Conservation (phyloP, 345 rosid species). For the Populus euphratica region DNA sequence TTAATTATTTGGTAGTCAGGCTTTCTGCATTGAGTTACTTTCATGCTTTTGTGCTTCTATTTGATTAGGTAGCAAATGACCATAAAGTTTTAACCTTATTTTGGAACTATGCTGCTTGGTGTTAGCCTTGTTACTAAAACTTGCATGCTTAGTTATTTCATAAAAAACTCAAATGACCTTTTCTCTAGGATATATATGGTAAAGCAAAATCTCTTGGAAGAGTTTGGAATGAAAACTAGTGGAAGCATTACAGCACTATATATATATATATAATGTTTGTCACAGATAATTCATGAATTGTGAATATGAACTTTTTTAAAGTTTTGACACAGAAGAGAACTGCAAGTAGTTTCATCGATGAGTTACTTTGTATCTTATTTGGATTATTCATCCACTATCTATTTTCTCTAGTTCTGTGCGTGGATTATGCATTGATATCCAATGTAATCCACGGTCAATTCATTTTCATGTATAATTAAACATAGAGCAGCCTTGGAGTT, state of each 20-base stretch:
- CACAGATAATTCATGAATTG: background rate
- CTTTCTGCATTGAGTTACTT: background rate
- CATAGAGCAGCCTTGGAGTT: background rate
- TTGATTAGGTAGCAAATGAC: constrained; percentile 1
- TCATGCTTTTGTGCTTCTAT: background rate
- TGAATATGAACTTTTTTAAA: background rate
- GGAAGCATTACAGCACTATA: background rate
- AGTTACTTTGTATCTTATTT: background rate
- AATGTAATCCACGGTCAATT: background rate
- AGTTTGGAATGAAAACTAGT: background rate
- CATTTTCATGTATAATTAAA: background rate
- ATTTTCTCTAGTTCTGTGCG: background rate
- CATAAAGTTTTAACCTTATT: background rate
- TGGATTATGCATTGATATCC: background rate
- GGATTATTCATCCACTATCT: background rate
- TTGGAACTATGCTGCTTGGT: background rate
- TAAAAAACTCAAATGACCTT: background rate
- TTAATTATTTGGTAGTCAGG: background rate
- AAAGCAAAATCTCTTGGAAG: background rate
- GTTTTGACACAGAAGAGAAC: background rate
- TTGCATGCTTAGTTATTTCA: background rate
- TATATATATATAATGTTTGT: background rate
- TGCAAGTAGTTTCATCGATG: background rate
- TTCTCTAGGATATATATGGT: background rate
- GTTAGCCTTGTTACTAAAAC: background rate